Evolutionary conservation across 139 green algal genomes (phyloP).

Genomic region (Limnomonas spitsbergensis): DNA sequence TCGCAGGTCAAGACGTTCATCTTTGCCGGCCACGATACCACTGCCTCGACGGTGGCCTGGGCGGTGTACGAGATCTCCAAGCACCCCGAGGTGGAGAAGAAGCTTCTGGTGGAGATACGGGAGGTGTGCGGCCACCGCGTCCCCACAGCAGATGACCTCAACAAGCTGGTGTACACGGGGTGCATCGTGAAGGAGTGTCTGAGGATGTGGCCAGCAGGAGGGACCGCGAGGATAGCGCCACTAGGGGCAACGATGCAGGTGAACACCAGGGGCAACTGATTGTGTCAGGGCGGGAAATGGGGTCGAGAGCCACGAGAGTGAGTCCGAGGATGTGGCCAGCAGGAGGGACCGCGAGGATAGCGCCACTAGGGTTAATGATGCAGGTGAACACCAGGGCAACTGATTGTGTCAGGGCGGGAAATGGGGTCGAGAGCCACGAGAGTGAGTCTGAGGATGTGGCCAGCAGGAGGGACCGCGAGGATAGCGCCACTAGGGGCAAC

Average conservation of each 20-base stretch:
- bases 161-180: conserved; percentile 9
- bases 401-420: too few species aligned
- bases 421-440: too few species aligned
- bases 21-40: conserved; percentile 31
- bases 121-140: conserved; percentile 1
- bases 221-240: conserved; percentile 22
- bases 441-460: too few species aligned
- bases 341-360: too few species aligned
- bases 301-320: too few species aligned
- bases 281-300: too few species aligned
- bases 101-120: conserved; percentile 23
- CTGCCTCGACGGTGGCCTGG: conserved; percentile 6
- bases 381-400: too few species aligned
- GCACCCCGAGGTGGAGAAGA: conserved; percentile 11
- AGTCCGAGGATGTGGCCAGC: too few species aligned
- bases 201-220: conserved; percentile 18
- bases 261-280: too few species aligned
- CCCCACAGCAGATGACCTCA: not conserved
- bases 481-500: too few species aligned
- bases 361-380: too few species aligned
- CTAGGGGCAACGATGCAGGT: conserved; percentile 12
- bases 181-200: conserved; percentile 23
- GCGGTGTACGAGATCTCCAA: conserved; percentile 24
- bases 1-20: conserved; percentile 33
- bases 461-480: too few species aligned